Conservation (phyloP, 169 alveolate species). For the Perkinsus olseni region DNA sequence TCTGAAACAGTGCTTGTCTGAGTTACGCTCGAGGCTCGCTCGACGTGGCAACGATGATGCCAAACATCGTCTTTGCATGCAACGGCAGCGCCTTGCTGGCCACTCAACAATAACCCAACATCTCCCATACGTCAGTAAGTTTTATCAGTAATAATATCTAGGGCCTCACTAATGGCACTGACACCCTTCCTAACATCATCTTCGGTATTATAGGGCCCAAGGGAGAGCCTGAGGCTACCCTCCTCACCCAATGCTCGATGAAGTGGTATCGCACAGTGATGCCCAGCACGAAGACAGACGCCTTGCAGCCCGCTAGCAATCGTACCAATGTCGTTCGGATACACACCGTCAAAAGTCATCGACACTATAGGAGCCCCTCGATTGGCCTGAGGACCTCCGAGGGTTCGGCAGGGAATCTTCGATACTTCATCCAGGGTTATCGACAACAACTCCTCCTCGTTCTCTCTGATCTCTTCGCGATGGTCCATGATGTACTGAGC, state of each 20-base stretch:
- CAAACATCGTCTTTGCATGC: too few species aligned
- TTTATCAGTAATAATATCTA: neutral
- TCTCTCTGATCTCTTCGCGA: neutral
- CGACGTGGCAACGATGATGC: too few species aligned
- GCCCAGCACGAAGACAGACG: neutral
- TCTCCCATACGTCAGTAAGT: neutral
- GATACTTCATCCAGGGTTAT: neutral
- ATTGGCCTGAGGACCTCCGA: neutral
- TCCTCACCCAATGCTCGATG: neutral
- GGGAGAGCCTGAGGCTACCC: neutral
- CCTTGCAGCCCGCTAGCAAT: neutral
- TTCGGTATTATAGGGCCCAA: neutral
- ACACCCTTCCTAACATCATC: neutral
- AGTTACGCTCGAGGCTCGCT: too few species aligned
- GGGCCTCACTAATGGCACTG: neutral
- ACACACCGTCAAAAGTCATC: neutral
- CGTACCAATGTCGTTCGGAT: neutral
- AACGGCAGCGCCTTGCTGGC: too few species aligned
- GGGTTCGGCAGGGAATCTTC: neutral
- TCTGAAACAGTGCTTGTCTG: too few species aligned
- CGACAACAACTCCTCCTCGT: neutral
- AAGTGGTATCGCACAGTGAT: neutral
- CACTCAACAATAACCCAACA: too few species aligned
- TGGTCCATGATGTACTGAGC: neutral
- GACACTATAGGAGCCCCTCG: neutral